These are phyloP conservation scores for Friedmanniomyces simplex DNA, from an alignment of 495 filamentous ascomycete genomes.

Conservation along the genomic window DNA sequence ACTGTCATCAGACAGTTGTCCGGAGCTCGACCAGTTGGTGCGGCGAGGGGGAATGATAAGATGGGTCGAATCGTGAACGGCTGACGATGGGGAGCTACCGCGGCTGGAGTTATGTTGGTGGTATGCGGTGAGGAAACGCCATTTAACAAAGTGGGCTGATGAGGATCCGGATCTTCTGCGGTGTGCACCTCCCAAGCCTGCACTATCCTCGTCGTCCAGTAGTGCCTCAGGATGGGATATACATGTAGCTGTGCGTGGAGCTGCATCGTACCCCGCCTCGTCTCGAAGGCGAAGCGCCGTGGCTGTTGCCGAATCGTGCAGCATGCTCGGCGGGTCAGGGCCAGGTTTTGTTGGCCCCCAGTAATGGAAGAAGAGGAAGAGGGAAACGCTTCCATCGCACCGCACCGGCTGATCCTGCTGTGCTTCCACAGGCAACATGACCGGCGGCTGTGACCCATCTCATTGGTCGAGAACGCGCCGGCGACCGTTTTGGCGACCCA, in stretches of 20 bases:
- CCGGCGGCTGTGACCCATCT: background rate
- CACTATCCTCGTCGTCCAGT: too few species aligned
- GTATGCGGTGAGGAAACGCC: too few species aligned
- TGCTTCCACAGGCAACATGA: background rate
- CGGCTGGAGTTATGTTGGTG: too few species aligned
- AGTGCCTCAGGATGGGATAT: too few species aligned
- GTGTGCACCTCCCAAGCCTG: too few species aligned
- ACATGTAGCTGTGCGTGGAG: background rate
- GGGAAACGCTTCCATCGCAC: background rate
- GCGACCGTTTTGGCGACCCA: slow-evolving; percentile 3
- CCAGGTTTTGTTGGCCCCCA: background rate
- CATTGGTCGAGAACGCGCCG: slow-evolving; percentile 1
- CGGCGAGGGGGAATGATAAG: too few species aligned
- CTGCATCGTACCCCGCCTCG: background rate
- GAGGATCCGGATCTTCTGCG: too few species aligned
- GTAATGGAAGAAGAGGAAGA: background rate
- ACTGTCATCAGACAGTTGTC: background rate
- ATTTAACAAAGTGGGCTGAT: too few species aligned
- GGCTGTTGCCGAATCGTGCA: background rate
- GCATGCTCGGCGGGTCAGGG: too few species aligned
- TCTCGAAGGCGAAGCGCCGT: background rate
- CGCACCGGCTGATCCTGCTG: background rate
- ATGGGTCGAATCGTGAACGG: too few species aligned
- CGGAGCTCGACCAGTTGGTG: background rate
- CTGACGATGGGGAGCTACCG: too few species aligned